Conservation (phyloP, 2,329 filamentous ascomycete species). For the Aspergillus proliferans region DNA sequence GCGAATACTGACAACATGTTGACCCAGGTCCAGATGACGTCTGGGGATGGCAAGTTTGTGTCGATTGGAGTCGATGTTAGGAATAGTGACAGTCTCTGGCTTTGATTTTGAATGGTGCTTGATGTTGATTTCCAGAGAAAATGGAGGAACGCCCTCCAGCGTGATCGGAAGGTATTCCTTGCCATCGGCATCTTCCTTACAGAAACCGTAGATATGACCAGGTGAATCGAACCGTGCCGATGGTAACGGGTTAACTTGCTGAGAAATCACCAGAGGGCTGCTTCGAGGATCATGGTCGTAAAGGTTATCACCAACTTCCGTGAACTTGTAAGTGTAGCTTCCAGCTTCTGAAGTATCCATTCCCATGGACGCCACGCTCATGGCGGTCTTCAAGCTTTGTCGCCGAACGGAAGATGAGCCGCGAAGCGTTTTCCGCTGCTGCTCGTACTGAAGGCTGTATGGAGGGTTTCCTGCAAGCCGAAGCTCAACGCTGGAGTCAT, state of each 20-base stretch:
- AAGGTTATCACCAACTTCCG: slow-evolving; percentile 72
- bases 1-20: slow-evolving; percentile 80
- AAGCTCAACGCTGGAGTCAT: slow-evolving; percentile 83
- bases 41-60: slow-evolving; percentile 82
- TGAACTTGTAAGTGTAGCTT: slow-evolving; percentile 78
- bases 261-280: slow-evolving; percentile 63
- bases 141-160: slow-evolving; percentile 76
- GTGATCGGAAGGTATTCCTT: slow-evolving; percentile 85
- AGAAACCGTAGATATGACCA: slow-evolving; percentile 92
- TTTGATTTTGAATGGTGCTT: slow-evolving; percentile 78
- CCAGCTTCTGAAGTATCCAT: slow-evolving; percentile 84
- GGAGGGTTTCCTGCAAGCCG: slow-evolving; percentile 73
- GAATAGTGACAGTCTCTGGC: slow-evolving; percentile 74
- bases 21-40: slow-evolving; percentile 76
- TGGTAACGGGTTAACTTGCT: slow-evolving; percentile 78
- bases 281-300: slow-evolving; percentile 70
- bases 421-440: slow-evolving; percentile 63
- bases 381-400: slow-evolving; percentile 69
- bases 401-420: slow-evolving; percentile 60
- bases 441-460: slow-evolving; percentile 74
- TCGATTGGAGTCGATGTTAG: slow-evolving; percentile 66
- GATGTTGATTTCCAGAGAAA: slow-evolving; percentile 85
- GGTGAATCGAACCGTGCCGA: slow-evolving; percentile 75
- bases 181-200: slow-evolving; percentile 71
- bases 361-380: slow-evolving; percentile 68